Percentiles rank a stretch among this genome's conserved stretches.
Conservation (phyloP, 768 basidiomycete species). For the Candolleomyces eurysporus region DNA sequence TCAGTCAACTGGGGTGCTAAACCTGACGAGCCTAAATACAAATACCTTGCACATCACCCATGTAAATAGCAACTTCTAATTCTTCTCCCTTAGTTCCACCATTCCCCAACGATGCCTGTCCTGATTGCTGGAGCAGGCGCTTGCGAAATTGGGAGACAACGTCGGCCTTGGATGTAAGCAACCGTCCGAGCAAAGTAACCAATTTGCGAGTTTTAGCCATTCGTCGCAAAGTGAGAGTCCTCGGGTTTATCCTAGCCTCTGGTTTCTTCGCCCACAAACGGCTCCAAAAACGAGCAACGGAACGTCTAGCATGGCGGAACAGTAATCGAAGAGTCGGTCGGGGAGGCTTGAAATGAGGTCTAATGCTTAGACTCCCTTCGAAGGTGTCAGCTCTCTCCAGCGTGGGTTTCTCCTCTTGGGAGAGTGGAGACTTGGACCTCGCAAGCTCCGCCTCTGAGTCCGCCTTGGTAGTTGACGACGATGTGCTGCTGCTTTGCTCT, state of each 20-base stretch:
- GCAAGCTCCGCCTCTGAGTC: background rate
- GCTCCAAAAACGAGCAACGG: conserved; percentile 23
- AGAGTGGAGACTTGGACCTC: background rate
- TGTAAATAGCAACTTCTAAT: conserved; percentile 77
- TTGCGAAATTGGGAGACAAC: conserved; percentile 80
- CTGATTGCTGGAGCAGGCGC: conserved; percentile 46
- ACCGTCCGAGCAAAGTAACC: conserved; percentile 72
- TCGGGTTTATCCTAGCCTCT: conserved; percentile 15
- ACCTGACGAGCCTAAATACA: conserved; percentile 10
- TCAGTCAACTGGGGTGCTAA: background rate
- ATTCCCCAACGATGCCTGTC: conserved; percentile 31
- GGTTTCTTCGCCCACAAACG: conserved; percentile 6
- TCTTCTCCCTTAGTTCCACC: conserved; percentile 47
- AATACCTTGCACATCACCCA: conserved; percentile 89
- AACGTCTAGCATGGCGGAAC: conserved; percentile 35
- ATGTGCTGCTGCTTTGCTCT: background rate
- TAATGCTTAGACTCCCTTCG: conserved; percentile 13
- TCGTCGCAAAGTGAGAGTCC: conserved; percentile 57
- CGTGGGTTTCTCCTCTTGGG: conserved; percentile 14
- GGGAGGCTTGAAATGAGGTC: conserved; percentile 31
- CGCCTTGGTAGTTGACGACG: conserved; percentile 1
- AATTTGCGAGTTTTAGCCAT: conserved; percentile 79
- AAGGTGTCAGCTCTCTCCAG: conserved; percentile 21
- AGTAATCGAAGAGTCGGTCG: conserved; percentile 32
- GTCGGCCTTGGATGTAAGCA: conserved; percentile 79